Evolutionary conservation across 169 alveolate species (phyloP).

Genomic region (Plasmodium cynomolgi): DNA sequence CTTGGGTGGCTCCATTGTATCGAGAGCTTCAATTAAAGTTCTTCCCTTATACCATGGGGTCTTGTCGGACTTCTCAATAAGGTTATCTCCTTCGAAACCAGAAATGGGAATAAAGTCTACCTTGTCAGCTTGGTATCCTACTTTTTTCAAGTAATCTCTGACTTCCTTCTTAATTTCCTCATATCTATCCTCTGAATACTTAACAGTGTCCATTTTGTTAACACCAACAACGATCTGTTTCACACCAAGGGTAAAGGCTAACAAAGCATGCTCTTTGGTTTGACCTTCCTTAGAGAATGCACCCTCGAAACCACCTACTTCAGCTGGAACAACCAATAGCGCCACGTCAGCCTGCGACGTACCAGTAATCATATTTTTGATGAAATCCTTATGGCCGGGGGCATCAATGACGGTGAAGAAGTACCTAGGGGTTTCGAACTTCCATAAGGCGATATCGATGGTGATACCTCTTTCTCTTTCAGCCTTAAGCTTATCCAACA

Average conservation of each 20-base stretch:
- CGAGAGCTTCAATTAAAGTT: slow-evolving; percentile 97
- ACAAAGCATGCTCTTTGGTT: slow-evolving; percentile 98
- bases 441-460: slow-evolving; percentile 97
- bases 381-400: slow-evolving; percentile 99
- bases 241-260: slow-evolving; percentile 99
- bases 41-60: slow-evolving; percentile 99
- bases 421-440: slow-evolving; percentile 97
- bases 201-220: slow-evolving; percentile 99
- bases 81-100: slow-evolving; percentile 98
- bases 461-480: slow-evolving; percentile 99
- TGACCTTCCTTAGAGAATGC: slow-evolving; percentile 97
- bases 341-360: slow-evolving; percentile 99
- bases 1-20: slow-evolving; percentile 96
- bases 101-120: slow-evolving; percentile 98
- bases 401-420: slow-evolving; percentile 99
- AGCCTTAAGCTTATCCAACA: slow-evolving; percentile 97
- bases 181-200: slow-evolving; percentile 96
- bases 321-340: slow-evolving; percentile 97
- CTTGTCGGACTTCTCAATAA: slow-evolving; percentile 95
- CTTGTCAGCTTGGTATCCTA: slow-evolving; percentile 97
- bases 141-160: slow-evolving; percentile 94
- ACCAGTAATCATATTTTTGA: slow-evolving; percentile 99
- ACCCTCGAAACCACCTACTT: slow-evolving; percentile 98
- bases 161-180: slow-evolving; percentile 97
- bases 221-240: slow-evolving; percentile 98